Percentiles rank a stretch among this genome's conserved stretches.
phyloP scores from a whole-genome alignment of 2,329 filamentous ascomycete genomes.

The Xylaria sp. region DNA sequence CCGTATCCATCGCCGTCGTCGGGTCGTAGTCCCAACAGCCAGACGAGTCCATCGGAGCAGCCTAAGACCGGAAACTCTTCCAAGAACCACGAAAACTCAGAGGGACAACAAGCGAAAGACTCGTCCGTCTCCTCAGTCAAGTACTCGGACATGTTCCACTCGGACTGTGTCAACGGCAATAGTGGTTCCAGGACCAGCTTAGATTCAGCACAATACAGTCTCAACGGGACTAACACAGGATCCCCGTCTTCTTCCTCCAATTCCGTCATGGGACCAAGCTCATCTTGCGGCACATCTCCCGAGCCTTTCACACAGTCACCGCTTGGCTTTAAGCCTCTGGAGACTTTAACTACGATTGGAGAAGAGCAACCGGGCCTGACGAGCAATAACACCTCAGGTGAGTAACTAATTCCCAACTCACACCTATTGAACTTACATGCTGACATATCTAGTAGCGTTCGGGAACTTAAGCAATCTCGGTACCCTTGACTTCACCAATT shows the following conservation, averaged over 20 bases:
- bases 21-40: slow-evolving; percentile 47
- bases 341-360: slow-evolving; percentile 72
- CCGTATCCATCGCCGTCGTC: slow-evolving; percentile 46
- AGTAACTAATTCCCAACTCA: slow-evolving; percentile 48
- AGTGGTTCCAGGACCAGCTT: slow-evolving; percentile 62
- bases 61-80: slow-evolving; percentile 49
- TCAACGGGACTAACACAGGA: slow-evolving; percentile 66
- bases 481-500: slow-evolving; percentile 63
- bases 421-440: neutral
- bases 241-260: slow-evolving; percentile 73
- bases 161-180: slow-evolving; percentile 56
- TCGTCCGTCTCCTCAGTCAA: slow-evolving; percentile 59
- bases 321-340: slow-evolving; percentile 70
- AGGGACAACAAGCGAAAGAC: slow-evolving; percentile 56
- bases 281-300: slow-evolving; percentile 80
- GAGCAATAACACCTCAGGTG: slow-evolving; percentile 59
- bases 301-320: slow-evolving; percentile 80
- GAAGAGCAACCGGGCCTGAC: slow-evolving; percentile 66
- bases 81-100: slow-evolving; percentile 53
- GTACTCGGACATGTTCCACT: slow-evolving; percentile 68
- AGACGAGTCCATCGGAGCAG: slow-evolving; percentile 52
- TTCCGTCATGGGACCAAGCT: slow-evolving; percentile 68
- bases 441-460: slow-evolving; percentile 47
- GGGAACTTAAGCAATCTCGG: slow-evolving; percentile 50
- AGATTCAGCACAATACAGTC: slow-evolving; percentile 61